phyloP scores from a whole-genome alignment of 1,284 basidiomycete species.

The Fomitopsis schrenkii region DNA sequence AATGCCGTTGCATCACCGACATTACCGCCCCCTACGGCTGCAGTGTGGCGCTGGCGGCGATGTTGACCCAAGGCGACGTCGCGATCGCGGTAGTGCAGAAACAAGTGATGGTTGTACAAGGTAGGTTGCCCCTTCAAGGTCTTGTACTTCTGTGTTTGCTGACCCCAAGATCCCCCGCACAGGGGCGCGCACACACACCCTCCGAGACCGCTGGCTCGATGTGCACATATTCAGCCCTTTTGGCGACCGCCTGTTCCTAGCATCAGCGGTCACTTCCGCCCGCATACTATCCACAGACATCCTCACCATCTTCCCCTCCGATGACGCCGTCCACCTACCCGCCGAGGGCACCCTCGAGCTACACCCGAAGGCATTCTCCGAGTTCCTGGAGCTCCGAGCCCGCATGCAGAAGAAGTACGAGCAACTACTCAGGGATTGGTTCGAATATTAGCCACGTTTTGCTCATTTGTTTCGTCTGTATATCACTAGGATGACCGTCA shows the following conservation, averaged over 20 bases:
- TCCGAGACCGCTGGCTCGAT: slow-evolving; percentile 52
- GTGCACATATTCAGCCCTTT: slow-evolving; percentile 61
- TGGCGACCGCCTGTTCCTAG: slow-evolving; percentile 57
- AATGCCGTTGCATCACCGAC: not conserved
- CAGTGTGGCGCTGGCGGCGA: not conserved
- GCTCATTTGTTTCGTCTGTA: no score
- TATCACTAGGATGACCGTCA: no score
- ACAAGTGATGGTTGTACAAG: slow-evolving; percentile 62
- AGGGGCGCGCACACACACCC: slow-evolving; percentile 44
- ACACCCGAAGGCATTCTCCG: slow-evolving; percentile 47
- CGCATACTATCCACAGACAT: slow-evolving; percentile 55
- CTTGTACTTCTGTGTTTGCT: not conserved
- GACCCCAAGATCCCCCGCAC: not conserved
- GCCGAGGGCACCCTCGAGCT: slow-evolving; percentile 58
- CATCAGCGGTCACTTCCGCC: slow-evolving; percentile 48
- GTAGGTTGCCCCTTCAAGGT: slow-evolving; percentile 28
- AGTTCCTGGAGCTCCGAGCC: slow-evolving; percentile 48
- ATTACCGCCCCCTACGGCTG: not conserved
- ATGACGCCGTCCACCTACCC: slow-evolving; percentile 31
- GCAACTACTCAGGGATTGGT: slow-evolving; percentile 32
- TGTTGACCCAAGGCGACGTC: not conserved
- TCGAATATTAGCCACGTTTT: not conserved
- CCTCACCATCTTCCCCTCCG: slow-evolving; percentile 49
- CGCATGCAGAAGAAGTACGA: slow-evolving; percentile 48
- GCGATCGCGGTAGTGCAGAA: slow-evolving; percentile 20